Percentiles rank a stretch among this genome's conserved stretches.
Conservation (phyloP, 2,329 filamentous ascomycete genomes). For the Myriosclerotinia curreyana region DNA sequence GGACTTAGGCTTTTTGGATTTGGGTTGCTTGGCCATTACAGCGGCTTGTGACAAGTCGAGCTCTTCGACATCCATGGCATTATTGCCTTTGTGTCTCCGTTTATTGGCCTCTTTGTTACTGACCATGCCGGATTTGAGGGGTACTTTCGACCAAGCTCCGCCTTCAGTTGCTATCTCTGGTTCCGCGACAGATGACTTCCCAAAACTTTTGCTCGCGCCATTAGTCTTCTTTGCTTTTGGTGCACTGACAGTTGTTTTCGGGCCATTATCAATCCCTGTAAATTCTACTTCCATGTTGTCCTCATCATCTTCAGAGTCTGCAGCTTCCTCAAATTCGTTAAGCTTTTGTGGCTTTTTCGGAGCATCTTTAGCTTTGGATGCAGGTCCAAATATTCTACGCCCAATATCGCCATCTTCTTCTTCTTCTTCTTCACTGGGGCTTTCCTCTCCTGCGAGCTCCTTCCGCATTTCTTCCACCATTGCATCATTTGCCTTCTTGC, state of each 20-base stretch:
- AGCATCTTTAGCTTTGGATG: constrained; percentile 42
- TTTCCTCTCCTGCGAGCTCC: constrained; percentile 64
- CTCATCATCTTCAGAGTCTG: constrained; percentile 47
- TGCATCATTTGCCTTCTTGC: constrained; percentile 77
- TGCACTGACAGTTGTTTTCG: constrained; percentile 6
- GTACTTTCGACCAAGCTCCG: constrained; percentile 40
- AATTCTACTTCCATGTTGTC: constrained; percentile 38
- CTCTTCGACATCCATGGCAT: constrained; percentile 37
- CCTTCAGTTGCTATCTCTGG: constrained; percentile 29
- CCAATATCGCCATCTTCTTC: constrained; percentile 61
- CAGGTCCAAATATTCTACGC: constrained; percentile 66
- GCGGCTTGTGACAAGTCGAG: constrained; percentile 38
- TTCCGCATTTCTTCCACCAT: constrained; percentile 66
- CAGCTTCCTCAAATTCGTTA: constrained; percentile 61
- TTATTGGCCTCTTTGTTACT: constrained; percentile 36
- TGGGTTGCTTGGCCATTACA: constrained; percentile 35
- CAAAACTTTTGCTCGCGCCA: constrained; percentile 11
- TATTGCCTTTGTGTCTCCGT: constrained; percentile 38
- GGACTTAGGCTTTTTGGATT: constrained; percentile 32
- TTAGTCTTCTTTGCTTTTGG: constrained; percentile 25
- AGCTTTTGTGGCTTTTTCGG: constrained; percentile 32
- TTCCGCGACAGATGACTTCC: constrained; percentile 15
- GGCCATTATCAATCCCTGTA: constrained; percentile 25
- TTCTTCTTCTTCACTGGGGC: constrained; percentile 53
- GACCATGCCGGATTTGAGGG: constrained; percentile 27